Evolutionary conservation across 2,329 filamentous ascomycete species (phyloP).

Genomic region (Myriosclerotinia curreyana): DNA sequence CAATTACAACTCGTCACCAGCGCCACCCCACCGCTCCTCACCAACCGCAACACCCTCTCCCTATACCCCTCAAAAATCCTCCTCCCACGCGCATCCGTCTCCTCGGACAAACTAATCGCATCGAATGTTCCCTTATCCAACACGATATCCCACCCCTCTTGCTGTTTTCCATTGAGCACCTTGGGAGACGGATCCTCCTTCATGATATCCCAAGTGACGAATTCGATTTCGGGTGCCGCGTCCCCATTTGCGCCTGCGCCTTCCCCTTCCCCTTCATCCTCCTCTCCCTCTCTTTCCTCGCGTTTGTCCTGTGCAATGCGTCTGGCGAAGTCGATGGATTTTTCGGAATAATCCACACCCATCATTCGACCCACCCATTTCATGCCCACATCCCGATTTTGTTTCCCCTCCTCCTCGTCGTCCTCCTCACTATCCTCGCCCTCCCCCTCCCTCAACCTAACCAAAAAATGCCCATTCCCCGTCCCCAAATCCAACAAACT

Average conservation of each 20-base stretch:
- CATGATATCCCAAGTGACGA: constrained; percentile 53
- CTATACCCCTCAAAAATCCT: constrained; percentile 74
- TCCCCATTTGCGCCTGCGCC: neutral
- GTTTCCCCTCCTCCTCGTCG: constrained; percentile 49
- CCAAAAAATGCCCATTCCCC: constrained; percentile 90
- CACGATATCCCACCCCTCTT: constrained; percentile 75
- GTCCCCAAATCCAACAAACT: constrained; percentile 84
- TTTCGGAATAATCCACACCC: constrained; percentile 82
- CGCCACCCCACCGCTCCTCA: constrained; percentile 69
- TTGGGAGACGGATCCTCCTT: constrained; percentile 41
- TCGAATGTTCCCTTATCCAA: constrained; percentile 99
- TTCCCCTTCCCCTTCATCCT: constrained; percentile 33
- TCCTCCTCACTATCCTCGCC: constrained; percentile 31
- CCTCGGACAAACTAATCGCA: constrained; percentile 74
- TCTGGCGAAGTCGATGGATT: constrained; percentile 70
- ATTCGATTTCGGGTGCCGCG: constrained; percentile 39
- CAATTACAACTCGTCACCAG: constrained; percentile 96
- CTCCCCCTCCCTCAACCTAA: constrained; percentile 61
- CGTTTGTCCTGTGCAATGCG: constrained; percentile 52
- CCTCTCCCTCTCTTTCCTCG: too few species aligned
- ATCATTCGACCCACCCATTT: constrained; percentile 66
- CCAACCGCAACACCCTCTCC: constrained; percentile 62
- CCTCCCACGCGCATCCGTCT: constrained; percentile 51
- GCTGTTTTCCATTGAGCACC: constrained; percentile 26
- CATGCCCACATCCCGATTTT: constrained; percentile 53